Percentiles rank a stretch among this genome's conserved stretches.
phyloP scores from a whole-genome alignment of 495 filamentous ascomycete species.

The Neurospora sp. region DNA sequence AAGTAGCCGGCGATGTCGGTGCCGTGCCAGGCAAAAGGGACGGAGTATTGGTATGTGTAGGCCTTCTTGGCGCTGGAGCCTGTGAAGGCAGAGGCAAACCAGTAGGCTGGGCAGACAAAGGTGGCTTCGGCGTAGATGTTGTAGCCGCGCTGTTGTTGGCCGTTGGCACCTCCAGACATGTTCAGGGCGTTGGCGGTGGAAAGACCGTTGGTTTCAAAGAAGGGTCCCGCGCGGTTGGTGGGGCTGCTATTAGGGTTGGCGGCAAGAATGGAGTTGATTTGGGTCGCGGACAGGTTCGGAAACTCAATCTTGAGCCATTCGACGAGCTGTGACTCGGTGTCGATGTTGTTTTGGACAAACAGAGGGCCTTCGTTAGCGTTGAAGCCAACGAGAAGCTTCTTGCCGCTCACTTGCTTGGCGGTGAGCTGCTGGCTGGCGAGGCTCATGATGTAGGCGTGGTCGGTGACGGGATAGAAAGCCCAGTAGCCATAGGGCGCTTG shows the following conservation, averaged over 20 bases:
- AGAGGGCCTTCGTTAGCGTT: constrained; percentile 43
- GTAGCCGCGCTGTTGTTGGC: constrained; percentile 29
- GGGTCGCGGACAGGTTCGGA: constrained; percentile 36
- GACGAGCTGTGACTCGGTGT: constrained; percentile 35
- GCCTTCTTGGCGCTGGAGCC: constrained; percentile 14
- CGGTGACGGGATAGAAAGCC: constrained; percentile 52
- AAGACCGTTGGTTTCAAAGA: constrained; percentile 20
- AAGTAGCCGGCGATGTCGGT: constrained; percentile 45
- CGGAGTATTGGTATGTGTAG: constrained; percentile 55
- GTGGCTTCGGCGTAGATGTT: constrained; percentile 52
- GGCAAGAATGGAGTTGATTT: constrained; percentile 32
- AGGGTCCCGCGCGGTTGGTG: constrained; percentile 9
- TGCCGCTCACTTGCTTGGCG: constrained; percentile 40
- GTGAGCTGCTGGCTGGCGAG: constrained; percentile 42
- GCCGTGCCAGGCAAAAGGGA: constrained; percentile 47
- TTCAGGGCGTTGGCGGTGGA: constrained; percentile 12
- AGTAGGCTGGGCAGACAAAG: constrained; percentile 53
- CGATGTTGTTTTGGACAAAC: constrained; percentile 33
- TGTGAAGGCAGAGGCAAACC: constrained; percentile 49
- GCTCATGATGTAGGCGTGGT: constrained; percentile 44
- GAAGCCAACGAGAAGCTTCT: constrained; percentile 40
- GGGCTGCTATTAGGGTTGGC: constrained; percentile 16
- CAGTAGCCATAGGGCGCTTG: constrained; percentile 25
- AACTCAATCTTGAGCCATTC: constrained; percentile 35
- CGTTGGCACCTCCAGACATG: constrained; percentile 15